phyloP scores from a whole-genome alignment of 78 protist genomes.

The Isochrysis galbana region DNA sequence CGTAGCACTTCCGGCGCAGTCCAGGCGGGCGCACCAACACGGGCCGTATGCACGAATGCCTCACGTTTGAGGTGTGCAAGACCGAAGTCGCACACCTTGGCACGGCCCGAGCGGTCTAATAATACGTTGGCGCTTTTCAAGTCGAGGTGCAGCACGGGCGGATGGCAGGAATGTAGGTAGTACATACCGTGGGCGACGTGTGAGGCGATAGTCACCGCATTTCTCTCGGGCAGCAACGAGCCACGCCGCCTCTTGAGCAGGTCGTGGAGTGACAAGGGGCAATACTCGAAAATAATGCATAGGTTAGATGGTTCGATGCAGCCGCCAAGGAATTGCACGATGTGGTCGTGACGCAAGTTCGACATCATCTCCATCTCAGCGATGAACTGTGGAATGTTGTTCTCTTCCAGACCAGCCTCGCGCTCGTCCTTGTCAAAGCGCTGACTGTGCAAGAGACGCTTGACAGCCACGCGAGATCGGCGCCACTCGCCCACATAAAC shows the following conservation, averaged over 20 bases:
- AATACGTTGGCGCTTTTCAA: slow-evolving; percentile 69
- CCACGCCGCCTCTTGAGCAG: no score
- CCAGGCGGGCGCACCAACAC: no score
- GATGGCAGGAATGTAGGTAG: slow-evolving; percentile 60
- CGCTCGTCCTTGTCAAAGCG: no score
- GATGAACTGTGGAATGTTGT: no score
- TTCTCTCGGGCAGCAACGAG: no score
- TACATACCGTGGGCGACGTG: slow-evolving; percentile 63
- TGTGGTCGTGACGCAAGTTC: slow-evolving; percentile 18
- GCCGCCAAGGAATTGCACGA: slow-evolving; percentile 38
- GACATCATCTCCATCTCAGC: slow-evolving; percentile 4
- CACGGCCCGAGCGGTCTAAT: slow-evolving; percentile 49
- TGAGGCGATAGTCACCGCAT: no score
- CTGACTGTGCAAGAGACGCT: no score
- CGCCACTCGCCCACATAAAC: slow-evolving; percentile 4
- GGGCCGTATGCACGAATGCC: no score
- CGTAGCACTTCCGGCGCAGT: no score
- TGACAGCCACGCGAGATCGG: not conserved
- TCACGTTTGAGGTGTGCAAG: no score
- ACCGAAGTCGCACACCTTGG: no score
- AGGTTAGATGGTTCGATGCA: not conserved
- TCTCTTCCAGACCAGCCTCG: no score
- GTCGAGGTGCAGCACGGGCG: slow-evolving; percentile 73
- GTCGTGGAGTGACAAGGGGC: not conserved
- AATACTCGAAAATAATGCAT: not conserved